Evolutionary conservation across 179 eudicot genomes (phyloP), one percentile per base, ranked within the genome.

Genomic region (Gypsophila paniculata): DNA sequence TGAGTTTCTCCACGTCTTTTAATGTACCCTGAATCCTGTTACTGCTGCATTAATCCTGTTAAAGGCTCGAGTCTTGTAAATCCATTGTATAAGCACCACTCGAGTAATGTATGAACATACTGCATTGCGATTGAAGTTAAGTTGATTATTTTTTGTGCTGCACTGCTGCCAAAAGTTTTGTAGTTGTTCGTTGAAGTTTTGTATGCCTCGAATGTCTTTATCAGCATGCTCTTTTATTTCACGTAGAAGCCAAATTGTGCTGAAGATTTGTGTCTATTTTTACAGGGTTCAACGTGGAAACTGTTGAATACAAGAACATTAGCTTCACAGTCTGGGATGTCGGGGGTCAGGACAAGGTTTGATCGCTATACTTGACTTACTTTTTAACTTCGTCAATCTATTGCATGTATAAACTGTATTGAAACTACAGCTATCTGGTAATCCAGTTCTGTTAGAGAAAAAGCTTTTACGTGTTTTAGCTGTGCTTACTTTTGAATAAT

Each of bases 281-380:
- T 79, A 65, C 89, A 90, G 96, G 96, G 25, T 90, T 90, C 61
- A 88, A 90, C 39, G 96, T 90, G 44, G 96, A 90, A 79, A 90
- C 96, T 75, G 96, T 88, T 72, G 96, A 90, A 75, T 90, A 90
- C 84, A 90, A 88, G 77, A 90, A 90, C 84, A 90, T 88, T 84
- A 88, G 96, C 87, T 90, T 90, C 84, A 90, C 96, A 14, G 96
- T 90, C 55, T 90, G 96, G 96, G 96, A 90, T 89, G 93, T 90
- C 0, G 96, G 96, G 74, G 96, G 96, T 79, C 96, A 90, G 80
- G 96, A 90, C 89, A 90, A 90, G 96, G 96, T 90, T 34, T 60
- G 66, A 69, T 57, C 59, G 51, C 21, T 70, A 5, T 23, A 6
- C 19, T 74, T 46, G 17, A 0, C 25, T 44, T 62, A 6, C 21